phyloP scores from a whole-genome alignment of 176 grass and related monocot species.

The Rhipidocladum racemiflorum region DNA sequence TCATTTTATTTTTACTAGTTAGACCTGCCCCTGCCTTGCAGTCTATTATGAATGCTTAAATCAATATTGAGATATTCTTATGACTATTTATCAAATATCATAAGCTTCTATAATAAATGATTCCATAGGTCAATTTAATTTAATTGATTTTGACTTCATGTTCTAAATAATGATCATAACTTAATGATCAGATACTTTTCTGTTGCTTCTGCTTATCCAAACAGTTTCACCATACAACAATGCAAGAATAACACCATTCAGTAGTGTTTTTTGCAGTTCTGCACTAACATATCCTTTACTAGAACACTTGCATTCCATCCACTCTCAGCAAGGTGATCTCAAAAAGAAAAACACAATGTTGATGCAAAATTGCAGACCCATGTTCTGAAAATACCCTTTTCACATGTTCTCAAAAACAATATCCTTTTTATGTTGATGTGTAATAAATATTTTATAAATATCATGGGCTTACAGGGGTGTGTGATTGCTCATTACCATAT shows the following conservation, averaged over 20 bases:
- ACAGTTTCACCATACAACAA: not conserved
- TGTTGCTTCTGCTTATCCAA: not conserved
- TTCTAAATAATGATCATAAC: conserved; percentile 7
- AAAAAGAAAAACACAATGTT: not conserved
- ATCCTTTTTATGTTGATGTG: not conserved
- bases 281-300: not conserved
- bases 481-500: not conserved
- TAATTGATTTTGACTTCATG: not conserved
- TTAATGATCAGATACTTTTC: not conserved
- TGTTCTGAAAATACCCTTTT: not conserved
- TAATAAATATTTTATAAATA: not conserved
- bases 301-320: not conserved
- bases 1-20: conserved; percentile 21
- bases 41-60: not conserved
- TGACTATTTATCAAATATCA: not conserved
- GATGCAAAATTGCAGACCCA: not conserved
- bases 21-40: conserved; percentile 1
- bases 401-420: not conserved
- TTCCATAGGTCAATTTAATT: not conserved
- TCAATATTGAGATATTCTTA: not conserved
- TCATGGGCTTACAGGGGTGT: not conserved
- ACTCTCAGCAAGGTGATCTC: not conserved
- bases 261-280: not conserved
- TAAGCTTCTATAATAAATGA: not conserved
- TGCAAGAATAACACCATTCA: not conserved